Evolutionary conservation across 2,329 filamentous ascomycete species (phyloP).

Genomic region (Myriosclerotinia duriaeana): DNA sequence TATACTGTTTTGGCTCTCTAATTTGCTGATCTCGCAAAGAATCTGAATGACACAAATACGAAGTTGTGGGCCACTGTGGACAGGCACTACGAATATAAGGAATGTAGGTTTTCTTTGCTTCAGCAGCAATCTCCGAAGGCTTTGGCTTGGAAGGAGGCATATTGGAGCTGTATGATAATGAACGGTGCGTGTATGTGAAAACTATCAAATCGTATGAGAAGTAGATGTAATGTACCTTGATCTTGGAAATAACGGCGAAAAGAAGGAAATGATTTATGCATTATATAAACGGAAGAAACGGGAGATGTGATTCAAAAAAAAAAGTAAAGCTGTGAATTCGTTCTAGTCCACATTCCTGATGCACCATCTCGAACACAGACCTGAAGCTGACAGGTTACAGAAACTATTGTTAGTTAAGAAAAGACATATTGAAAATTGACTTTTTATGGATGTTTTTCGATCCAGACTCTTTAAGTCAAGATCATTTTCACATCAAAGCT

Average conservation of each 20-base stretch:
- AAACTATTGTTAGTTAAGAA: constrained; percentile 7
- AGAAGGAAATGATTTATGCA: constrained; percentile 3
- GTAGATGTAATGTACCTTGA: background rate
- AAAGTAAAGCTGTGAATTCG: background rate
- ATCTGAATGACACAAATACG: constrained; percentile 51
- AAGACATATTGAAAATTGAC: constrained; percentile 14
- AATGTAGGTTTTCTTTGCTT: constrained; percentile 70
- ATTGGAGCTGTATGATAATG: background rate
- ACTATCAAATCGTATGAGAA: background rate
- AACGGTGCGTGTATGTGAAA: background rate
- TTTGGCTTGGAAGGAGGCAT: constrained; percentile 62
- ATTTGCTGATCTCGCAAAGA: constrained; percentile 45
- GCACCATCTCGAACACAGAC: constrained; percentile 21
- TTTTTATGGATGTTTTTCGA: background rate
- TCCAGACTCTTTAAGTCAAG: constrained; percentile 19
- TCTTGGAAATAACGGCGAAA: background rate
- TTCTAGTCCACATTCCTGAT: constrained; percentile 18
- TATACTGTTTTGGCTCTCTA: constrained; percentile 40
- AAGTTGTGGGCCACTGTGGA: constrained; percentile 56
- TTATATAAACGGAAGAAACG: constrained; percentile 4
- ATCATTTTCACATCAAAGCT: constrained; percentile 16
- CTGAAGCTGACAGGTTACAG: constrained; percentile 14
- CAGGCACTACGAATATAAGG: constrained; percentile 61
- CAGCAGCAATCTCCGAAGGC: constrained; percentile 68
- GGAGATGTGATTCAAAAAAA: background rate